Evolutionary conservation across 192 early-diverging fungal genomes (phyloP), one percentile per base, ranked within the genome.

Genomic region (Backusella psychrophila): DNA sequence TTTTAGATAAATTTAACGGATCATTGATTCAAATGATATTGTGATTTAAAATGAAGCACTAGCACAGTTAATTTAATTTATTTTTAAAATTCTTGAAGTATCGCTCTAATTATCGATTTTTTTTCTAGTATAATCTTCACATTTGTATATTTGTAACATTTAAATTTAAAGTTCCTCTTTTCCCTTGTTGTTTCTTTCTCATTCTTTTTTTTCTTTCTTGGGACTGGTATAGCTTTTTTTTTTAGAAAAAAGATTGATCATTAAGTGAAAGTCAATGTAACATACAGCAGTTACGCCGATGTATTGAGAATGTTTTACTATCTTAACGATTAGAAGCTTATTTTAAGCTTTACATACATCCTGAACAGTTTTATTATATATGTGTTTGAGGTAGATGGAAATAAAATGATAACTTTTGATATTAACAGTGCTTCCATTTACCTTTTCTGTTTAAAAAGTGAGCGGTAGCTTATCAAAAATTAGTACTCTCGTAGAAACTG

Each of bases 311-410:
- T 59, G 17, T 26, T 63, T 63, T 63, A 63, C 56, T 63, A 63
- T 63, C 56, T 63, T 63, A 23, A 63, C 56, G 56, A 63, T 63
- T 63, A 63, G 53, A 56, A 63, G 56, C 21, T 23, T 56, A 21
- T 56, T 56, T 56, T 56, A 21, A 21, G 21, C 21, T 63, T 11
- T 59, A 26, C 4, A 26, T 44, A 44, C 42, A 44, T 44, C 15
- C 46, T 49, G 46, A 49, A 49, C 19, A 5, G 46, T 49, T 49
- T 49, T n/a, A 7, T 44, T 39, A 39, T 33, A 41, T 41, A 44
- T n/a, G 19, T 49, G 46, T 6, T 49, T 4, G 19, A n/a, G 46
- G 46, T n/a, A 49, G 19, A n/a, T n/a, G 19, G n/a, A 49, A n/a
- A 6, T 6, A 19, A 49, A 49, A n/a, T 6, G 42, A 17, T 17